Base-by-base conservation (phyloP, 2,329 filamentous ascomycete genomes). In the Dichotomopilus funicola region DNA sequence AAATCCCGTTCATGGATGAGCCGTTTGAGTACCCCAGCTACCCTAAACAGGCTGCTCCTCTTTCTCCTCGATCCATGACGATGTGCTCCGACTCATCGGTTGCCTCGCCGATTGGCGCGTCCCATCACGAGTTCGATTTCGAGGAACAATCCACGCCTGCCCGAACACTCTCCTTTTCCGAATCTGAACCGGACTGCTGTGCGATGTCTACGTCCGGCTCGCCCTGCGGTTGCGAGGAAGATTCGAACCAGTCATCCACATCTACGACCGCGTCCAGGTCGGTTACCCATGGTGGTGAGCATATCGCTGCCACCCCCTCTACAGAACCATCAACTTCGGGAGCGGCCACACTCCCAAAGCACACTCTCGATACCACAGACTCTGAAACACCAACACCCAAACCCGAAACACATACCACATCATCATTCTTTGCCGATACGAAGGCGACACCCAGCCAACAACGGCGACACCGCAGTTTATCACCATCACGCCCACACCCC, bases 121-220 rank as follows among this genome's bases (percentile, higher is more conserved):
- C 67, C n/a, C 59, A 68, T 51, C 57, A 72, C 63, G 54, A 72
- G 63, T 66, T 70, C 66, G 59, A 59, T 36, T 56, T 69, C 37
- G 56, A 64, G 55, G 19, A 27, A 27, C 62, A 60, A 43, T 66
- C 71, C 49, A 74, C 75, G 1, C 73, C 75, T 5, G 72, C 75
- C 7, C 74, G 78, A 53, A 75, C 75, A 11, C 69, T 78, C 53
- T 81, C 79, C 2, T 79, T 79, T 61, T 80, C 78, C 1, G 77
- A 75, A 50, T 77, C 73, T 0, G 78, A 79, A 59, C 71, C 73
- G 2, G 75, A 73, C 33, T 66, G 63, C 19, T 71, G 75, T 54
- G 59, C 65, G 34, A 61, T 70, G 47, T 65, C 72, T n/a, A 61
- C 61, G n/a, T 61, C 59, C 1, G 58, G 58, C 3, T 50, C 54